Conservation (phyloP, 139 green algal genomes). For the Asterochloris sp. region DNA sequence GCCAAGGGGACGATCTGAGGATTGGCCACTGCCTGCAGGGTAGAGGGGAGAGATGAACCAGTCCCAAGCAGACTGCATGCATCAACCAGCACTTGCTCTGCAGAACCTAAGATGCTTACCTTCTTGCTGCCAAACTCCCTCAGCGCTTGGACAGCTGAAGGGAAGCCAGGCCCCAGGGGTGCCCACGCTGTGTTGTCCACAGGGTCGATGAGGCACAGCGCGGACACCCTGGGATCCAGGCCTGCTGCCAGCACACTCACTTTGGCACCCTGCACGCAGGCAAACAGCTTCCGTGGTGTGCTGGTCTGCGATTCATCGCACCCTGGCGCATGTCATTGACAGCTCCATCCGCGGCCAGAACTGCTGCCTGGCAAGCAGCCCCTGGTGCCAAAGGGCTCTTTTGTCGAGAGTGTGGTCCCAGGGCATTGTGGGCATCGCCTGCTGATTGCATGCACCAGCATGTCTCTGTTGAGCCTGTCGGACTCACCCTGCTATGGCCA, state of each 20-base stretch:
- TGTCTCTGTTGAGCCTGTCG: too few relatives aligned
- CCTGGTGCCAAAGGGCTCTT: too few relatives aligned
- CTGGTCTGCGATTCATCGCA: too few relatives aligned
- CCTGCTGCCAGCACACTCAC: slow-evolving; percentile 69
- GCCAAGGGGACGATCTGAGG: slow-evolving; percentile 47
- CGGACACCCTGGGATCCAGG: slow-evolving; percentile 55
- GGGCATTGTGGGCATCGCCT: too few relatives aligned
- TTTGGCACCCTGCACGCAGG: slow-evolving; percentile 68
- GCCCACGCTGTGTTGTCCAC: slow-evolving; percentile 88
- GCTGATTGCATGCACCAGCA: too few relatives aligned
- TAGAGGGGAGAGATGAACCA: neutral
- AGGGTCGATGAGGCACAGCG: slow-evolving; percentile 82
- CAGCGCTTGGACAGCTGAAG: slow-evolving; percentile 9
- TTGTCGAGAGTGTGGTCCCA: too few relatives aligned
- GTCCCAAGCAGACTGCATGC: neutral
- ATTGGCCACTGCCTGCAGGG: neutral
- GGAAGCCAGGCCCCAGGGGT: slow-evolving; percentile 32
- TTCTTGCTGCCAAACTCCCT: slow-evolving; percentile 22
- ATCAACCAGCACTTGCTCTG: neutral
- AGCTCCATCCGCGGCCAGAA: too few relatives aligned
- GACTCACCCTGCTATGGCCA: slow-evolving; percentile 42
- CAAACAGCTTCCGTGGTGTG: too few relatives aligned
- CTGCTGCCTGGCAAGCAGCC: too few relatives aligned
- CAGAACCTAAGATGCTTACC: neutral
- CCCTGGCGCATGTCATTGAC: too few relatives aligned